phyloP scores from a whole-genome alignment of 169 alveolate genomes.

The Plasmodium cynomolgi region DNA sequence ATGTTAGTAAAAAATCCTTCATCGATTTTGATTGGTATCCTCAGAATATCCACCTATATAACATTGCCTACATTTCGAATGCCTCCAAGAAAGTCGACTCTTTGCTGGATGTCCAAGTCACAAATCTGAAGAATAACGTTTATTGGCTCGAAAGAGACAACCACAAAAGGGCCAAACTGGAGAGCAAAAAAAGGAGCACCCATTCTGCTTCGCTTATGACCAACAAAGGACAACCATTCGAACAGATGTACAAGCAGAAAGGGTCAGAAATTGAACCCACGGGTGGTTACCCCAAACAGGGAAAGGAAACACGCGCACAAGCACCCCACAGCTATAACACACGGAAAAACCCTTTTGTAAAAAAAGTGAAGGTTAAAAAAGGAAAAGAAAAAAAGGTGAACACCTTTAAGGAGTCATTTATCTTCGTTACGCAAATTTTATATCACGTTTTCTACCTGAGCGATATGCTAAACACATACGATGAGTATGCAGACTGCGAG shows the following conservation, averaged over 20 bases:
- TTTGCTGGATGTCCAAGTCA: constrained; percentile 32
- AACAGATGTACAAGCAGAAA: not conserved
- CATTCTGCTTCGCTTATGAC: not conserved
- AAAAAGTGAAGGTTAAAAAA: constrained; percentile 19
- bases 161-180: not conserved
- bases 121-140: constrained; percentile 37
- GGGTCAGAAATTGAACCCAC: too few relatives aligned
- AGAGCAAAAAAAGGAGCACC: not conserved
- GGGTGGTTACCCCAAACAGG: not conserved
- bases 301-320: not conserved
- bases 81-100: constrained; percentile 10
- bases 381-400: not conserved
- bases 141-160: constrained; percentile 52
- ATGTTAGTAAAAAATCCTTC: constrained; percentile 55
- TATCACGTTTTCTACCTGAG: constrained; percentile 41
- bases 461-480: constrained; percentile 27
- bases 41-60: constrained; percentile 62
- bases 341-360: constrained; percentile 19
- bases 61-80: constrained; percentile 65
- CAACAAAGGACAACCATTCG: not conserved
- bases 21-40: constrained; percentile 72
- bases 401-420: constrained; percentile 18
- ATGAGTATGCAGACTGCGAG: constrained; percentile 16
- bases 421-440: constrained; percentile 31
- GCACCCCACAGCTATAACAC: not conserved